Percentiles rank a stretch among this genome's conserved stretches.
These are phyloP conservation scores for Dichomitus squalens DNA, from an alignment of 1,284 basidiomycete species.

Conservation along the genomic window DNA sequence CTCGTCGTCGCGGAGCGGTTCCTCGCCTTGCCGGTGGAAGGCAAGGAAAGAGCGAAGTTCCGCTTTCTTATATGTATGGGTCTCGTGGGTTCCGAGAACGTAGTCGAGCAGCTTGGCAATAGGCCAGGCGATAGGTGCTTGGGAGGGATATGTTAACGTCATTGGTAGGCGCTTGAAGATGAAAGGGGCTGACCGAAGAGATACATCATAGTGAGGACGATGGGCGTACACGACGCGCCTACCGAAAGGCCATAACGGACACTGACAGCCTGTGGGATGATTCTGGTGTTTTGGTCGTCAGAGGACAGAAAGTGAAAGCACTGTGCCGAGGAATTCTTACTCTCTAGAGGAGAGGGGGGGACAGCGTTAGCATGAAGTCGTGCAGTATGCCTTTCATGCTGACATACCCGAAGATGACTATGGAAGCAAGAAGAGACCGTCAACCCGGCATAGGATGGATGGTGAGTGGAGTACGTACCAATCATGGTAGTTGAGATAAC, in stretches of 20 bases:
- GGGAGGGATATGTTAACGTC: neutral
- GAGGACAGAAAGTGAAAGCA: neutral
- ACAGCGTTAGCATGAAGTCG: neutral
- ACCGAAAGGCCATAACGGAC: slow-evolving; percentile 90
- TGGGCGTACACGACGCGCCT: slow-evolving; percentile 84
- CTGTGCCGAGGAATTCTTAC: slow-evolving; percentile 34
- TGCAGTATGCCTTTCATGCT: neutral
- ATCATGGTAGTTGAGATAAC: slow-evolving; percentile 85
- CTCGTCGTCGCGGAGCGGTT: slow-evolving; percentile 88
- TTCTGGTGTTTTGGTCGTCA: slow-evolving; percentile 41
- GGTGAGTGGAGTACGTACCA: slow-evolving; percentile 45
- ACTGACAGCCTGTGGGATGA: slow-evolving; percentile 88
- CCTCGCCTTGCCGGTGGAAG: slow-evolving; percentile 85
- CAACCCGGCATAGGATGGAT: neutral
- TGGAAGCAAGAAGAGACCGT: neutral
- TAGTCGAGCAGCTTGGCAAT: slow-evolving; percentile 86
- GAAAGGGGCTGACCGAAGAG: slow-evolving; percentile 58
- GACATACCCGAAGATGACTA: slow-evolving; percentile 83
- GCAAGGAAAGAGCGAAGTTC: slow-evolving; percentile 93
- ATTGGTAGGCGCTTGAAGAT: neutral
- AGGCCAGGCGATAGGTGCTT: slow-evolving; percentile 86
- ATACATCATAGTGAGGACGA: slow-evolving; percentile 83
- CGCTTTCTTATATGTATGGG: slow-evolving; percentile 87
- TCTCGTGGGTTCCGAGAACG: slow-evolving; percentile 72
- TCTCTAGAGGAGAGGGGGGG: slow-evolving; percentile 39